Percentiles rank a stretch among this genome's conserved stretches.
Conservation (phyloP, 768 basidiomycete species). For the Lactarius trivialis region DNA sequence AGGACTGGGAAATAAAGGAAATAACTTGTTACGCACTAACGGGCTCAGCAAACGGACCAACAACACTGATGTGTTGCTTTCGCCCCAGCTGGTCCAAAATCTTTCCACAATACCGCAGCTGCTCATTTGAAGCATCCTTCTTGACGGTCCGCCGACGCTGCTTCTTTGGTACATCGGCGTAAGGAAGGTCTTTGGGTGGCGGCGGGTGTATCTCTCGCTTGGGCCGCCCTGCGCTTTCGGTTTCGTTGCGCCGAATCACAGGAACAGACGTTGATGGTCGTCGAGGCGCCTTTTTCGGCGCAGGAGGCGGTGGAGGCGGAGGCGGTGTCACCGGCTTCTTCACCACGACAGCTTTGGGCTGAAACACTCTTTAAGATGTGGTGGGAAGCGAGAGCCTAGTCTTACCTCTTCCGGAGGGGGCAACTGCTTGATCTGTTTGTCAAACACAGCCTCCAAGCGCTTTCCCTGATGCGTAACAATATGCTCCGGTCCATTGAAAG, state of each 20-base stretch:
- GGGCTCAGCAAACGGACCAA: slow-evolving; percentile 86
- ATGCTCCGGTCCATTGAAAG: slow-evolving; percentile 94
- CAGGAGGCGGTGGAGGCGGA: slow-evolving; percentile 36
- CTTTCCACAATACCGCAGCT: slow-evolving; percentile 77
- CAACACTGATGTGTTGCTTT: slow-evolving; percentile 68
- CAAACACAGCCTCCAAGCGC: slow-evolving; percentile 76
- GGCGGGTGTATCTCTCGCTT: slow-evolving; percentile 98
- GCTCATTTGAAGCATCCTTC: slow-evolving; percentile 71
- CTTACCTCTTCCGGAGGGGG: slow-evolving; percentile 73
- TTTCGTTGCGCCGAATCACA: slow-evolving; percentile 73
- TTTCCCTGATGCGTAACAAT: slow-evolving; percentile 72
- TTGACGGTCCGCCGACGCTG: slow-evolving; percentile 50
- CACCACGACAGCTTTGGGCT: slow-evolving; percentile 36
- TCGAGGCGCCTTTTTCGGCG: slow-evolving; percentile 45
- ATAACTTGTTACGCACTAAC: slow-evolving; percentile 60
- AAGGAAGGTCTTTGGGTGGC: slow-evolving; percentile 83
- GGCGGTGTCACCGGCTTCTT: slow-evolving; percentile 37
- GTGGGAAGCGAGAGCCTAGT: slow-evolving; percentile 5
- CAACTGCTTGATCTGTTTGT: slow-evolving; percentile 80
- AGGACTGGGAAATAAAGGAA: background rate
- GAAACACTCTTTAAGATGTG: slow-evolving; percentile 27
- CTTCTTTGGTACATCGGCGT: slow-evolving; percentile 71
- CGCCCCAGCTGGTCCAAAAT: slow-evolving; percentile 68
- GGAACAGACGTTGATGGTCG: slow-evolving; percentile 78
- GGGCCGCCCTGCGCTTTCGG: slow-evolving; percentile 61